A percentile compares a stretch with the other conserved stretches of the same genome.
Evolutionary conservation across 352 stramenopile genomes (phyloP).

Genomic region (Pythium dissimile): DNA sequence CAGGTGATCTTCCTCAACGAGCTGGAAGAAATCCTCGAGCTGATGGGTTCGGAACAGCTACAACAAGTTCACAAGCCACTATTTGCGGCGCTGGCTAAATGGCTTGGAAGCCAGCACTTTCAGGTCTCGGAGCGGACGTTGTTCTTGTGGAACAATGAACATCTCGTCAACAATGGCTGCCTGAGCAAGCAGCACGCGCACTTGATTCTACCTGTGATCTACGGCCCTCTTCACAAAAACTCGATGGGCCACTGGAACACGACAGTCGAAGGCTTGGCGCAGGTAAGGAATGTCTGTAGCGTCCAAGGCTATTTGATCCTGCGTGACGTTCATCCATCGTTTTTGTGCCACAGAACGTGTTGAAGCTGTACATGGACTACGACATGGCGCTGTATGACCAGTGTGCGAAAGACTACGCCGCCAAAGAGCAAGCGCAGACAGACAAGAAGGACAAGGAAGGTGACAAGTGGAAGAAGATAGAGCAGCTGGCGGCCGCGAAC

Average conservation of each 20-base stretch:
- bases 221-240: slow-evolving; percentile 84
- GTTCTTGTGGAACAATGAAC: slow-evolving; percentile 99
- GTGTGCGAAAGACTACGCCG: slow-evolving; percentile 82
- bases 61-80: slow-evolving; percentile 69
- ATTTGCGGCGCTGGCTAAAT: slow-evolving; percentile 77
- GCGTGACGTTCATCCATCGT: too few relatives aligned
- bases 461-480: slow-evolving; percentile 93
- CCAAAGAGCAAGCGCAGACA: slow-evolving; percentile 64
- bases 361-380: slow-evolving; percentile 86
- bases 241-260: slow-evolving; percentile 96
- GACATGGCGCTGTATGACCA: slow-evolving; percentile 93
- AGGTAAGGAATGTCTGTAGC: too few relatives aligned
- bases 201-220: slow-evolving; percentile 95
- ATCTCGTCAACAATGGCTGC: slow-evolving; percentile 93
- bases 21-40: slow-evolving; percentile 98
- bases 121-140: slow-evolving; percentile 95
- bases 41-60: slow-evolving; percentile 87
- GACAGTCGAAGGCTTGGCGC: slow-evolving; percentile 90
- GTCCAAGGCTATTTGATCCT: too few relatives aligned
- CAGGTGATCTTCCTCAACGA: slow-evolving; percentile 97
- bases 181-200: slow-evolving; percentile 91
- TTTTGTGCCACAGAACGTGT: slow-evolving; percentile 44
- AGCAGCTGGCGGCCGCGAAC: slow-evolving; percentile 84
- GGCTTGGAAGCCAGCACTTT: slow-evolving; percentile 94
- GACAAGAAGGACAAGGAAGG: slow-evolving; percentile 79